Evolutionary conservation across 148 eudicot genomes (phyloP), one percentile per base, ranked within the genome.

Genomic region (Arbutus unedo): DNA sequence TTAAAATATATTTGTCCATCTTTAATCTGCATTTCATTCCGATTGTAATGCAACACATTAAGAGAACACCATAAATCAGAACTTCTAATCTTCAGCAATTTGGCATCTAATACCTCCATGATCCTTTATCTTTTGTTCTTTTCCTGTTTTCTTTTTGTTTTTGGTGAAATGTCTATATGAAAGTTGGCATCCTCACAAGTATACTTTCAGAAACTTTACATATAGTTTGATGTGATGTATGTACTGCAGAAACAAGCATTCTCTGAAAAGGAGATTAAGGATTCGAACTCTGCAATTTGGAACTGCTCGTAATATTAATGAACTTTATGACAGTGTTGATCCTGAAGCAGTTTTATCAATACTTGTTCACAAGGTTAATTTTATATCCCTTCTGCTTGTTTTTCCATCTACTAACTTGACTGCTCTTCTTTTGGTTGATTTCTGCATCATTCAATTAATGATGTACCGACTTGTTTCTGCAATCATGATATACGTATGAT

Each of bases 251-350:
- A 89, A 88, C 76, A 94, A 90, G 77, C 85, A 91, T 89, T 86
- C 93, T 78, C 89, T 94, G 43, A 83, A 92, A 84, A 88, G 98
- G 90, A 88, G 97, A 85, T 87, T 96, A 74, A 91, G 99, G 86
- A 96, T 96, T 66, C 91, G 94, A 74, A 96, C 99, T 59, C 57
- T 96, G 90, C 97, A 91, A 81, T 90, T 90, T 85, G 90, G 85
- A 79, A 79, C 95, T 86, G 98, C 99, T 87, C 91, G 84, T 59
- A 93, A 92, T 88, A 92, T 96, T 31, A 94, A 92, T 82, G 99
- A 94, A 83, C 91, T 94, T n/a, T 96, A 94, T 88, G 99, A 96
- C 80, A 92, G 90, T 87, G 98, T 96, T 85, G 98, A 96, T 88
- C 90, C 95, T 83, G 99, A 96, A 88, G 99, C 92, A 79, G 91